A percentile compares a stretch with the other conserved stretches of the same genome.
Conservation (phyloP, 495 filamentous ascomycete species). For the Clohesyomyces aquaticus region DNA sequence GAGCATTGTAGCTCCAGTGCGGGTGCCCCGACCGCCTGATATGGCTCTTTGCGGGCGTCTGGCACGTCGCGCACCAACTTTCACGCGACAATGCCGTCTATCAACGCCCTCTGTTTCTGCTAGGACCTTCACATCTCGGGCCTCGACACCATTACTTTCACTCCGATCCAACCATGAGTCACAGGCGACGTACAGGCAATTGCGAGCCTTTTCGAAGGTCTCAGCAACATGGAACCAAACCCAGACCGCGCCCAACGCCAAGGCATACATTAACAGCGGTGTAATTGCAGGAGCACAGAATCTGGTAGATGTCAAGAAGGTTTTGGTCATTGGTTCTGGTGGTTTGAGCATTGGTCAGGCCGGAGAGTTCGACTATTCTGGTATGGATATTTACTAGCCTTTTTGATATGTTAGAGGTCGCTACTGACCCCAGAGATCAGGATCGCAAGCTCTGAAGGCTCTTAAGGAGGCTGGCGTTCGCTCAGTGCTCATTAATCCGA, state of each 20-base stretch:
- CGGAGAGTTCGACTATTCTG: constrained; percentile 98
- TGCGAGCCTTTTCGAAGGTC: constrained; percentile 36
- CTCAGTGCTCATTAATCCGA: constrained; percentile 96
- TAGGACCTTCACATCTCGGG: constrained; percentile 27
- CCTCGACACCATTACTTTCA: constrained; percentile 17
- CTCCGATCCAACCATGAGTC: constrained; percentile 28
- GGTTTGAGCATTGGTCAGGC: constrained; percentile 98
- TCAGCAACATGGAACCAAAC: constrained; percentile 38
- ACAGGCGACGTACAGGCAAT: constrained; percentile 23
- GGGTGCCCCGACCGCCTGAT: constrained; percentile 21
- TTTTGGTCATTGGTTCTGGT: constrained; percentile 94
- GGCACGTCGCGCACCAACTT: constrained; percentile 36
- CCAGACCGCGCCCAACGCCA: constrained; percentile 76
- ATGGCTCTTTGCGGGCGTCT: constrained; percentile 45
- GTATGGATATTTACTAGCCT: constrained; percentile 50
- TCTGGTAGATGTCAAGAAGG: constrained; percentile 92
- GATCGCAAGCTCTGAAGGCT: constrained; percentile 78
- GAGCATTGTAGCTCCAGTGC: constrained; percentile 30
- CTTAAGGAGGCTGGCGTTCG: constrained; percentile 94
- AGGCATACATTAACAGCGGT: constrained; percentile 86
- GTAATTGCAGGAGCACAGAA: constrained; percentile 72
- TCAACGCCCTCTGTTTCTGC: constrained; percentile 20
- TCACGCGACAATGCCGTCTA: constrained; percentile 26
- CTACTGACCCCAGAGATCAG: constrained; percentile 50
- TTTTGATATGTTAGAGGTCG: neutral